Evolutionary conservation across 108 stramenopile genomes (phyloP), one percentile per base, ranked within the genome.

Genomic region (Cyclotella choctawhatcheeana): DNA sequence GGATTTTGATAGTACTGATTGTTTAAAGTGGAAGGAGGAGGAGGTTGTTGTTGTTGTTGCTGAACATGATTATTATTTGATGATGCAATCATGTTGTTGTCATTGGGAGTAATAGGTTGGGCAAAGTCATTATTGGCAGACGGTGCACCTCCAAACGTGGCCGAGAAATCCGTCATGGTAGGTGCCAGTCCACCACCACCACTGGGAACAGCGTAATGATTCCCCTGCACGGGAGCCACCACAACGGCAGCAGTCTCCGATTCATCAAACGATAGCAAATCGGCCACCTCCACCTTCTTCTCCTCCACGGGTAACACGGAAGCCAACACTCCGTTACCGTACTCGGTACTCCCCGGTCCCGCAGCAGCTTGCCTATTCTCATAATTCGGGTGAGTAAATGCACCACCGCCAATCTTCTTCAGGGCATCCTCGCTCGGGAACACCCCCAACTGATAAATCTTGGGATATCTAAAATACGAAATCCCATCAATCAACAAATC

Each of bases 401-500:
- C n/a, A n/a, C n/a, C n/a, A n/a, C n/a, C n/a, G n/a, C n/a, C 32
- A 0, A 48, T 21, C 1, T 31, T 32, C 3, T 18, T 1, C 21
- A 24, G 30, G 4, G 32, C 30, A 13, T 71, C 34, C 8, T 35
- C 55, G 53, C 62, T 33, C 14, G 68, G 12, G 10, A 73, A 35
- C 0, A 67, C 48, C 22, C 77, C 77, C n/a, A 79, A 24, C 77
- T 79, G 56, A 55, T 63, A 80, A 35, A 80, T 69, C 67, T 79
- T 74, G 0, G 79, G 79, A 44, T 69, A 53, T 0, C 26, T n/a
- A 48, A 80, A 80, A 47, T 59, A 76, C 31, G 69, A 71, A n/a
- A 80, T 69, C 5, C 79, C 74, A 63, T 80, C 69, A 51, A 80
- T 56, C 52, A 80, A 74, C 21, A 80, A 55, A 58, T 80, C 79